phyloP scores from a whole-genome alignment of 225 moss, liverwort and hornwort species.

The Marchantia polymorpha region DNA sequence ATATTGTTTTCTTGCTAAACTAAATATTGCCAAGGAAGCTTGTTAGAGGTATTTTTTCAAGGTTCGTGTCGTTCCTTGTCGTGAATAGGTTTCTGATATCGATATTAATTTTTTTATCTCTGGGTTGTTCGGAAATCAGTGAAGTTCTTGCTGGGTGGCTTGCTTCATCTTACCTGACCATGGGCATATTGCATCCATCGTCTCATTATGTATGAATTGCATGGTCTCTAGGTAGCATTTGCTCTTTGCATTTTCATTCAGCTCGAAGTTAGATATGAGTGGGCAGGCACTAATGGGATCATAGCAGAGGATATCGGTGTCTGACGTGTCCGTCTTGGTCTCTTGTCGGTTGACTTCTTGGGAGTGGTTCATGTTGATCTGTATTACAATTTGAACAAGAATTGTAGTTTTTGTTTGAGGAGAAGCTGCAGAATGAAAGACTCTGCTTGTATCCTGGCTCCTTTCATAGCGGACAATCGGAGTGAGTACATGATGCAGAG shows the following conservation, averaged over 20 bases:
- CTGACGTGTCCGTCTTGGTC: background rate
- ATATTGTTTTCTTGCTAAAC: background rate
- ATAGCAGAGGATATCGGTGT: background rate
- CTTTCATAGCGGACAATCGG: background rate
- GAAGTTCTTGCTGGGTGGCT: background rate
- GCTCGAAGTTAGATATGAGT: background rate
- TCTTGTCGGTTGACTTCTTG: background rate
- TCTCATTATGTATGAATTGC: background rate
- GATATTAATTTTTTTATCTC: background rate
- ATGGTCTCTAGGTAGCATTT: background rate
- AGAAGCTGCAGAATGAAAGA: background rate
- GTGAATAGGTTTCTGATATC: background rate
- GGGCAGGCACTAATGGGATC: background rate
- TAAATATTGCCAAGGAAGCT: background rate
- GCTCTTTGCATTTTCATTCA: background rate
- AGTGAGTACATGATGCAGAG: background rate
- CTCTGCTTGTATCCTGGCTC: background rate
- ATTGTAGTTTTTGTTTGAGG: background rate
- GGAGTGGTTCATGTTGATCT: constrained; percentile 3
- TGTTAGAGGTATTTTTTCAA: background rate
- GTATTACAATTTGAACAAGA: background rate
- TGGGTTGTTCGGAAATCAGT: background rate
- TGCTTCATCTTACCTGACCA: background rate
- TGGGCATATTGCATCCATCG: background rate
- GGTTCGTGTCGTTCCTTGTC: no score